These are phyloP conservation scores for Clavispora santaluciae DNA, from an alignment of 805 yeast genomes.

Conservation along the genomic window DNA sequence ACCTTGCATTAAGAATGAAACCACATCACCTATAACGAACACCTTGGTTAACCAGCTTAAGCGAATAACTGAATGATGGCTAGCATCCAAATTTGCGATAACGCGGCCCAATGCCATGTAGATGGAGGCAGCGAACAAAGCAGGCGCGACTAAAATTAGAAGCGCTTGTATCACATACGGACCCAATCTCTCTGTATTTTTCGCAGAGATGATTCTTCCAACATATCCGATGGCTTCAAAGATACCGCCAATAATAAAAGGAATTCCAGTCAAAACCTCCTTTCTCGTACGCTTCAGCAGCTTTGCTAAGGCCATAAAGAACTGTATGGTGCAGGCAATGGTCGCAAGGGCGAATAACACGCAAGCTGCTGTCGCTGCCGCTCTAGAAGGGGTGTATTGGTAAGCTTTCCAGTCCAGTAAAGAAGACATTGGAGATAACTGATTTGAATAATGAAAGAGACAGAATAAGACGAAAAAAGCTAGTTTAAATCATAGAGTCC, in stretches of 20 bases:
- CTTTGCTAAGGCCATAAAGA: background rate
- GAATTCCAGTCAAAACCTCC: slow-evolving; percentile 4
- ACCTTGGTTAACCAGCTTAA: slow-evolving; percentile 19
- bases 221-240: slow-evolving; percentile 22
- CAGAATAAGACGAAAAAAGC: too few species aligned
- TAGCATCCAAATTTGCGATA: slow-evolving; percentile 14
- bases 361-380: background rate
- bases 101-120: slow-evolving; percentile 27
- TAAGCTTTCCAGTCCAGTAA: background rate
- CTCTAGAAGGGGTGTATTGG: background rate
- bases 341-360: background rate
- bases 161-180: slow-evolving; percentile 22
- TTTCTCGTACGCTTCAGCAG: background rate
- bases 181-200: slow-evolving; percentile 4
- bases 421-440: background rate
- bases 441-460: too few species aligned
- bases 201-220: slow-evolving; percentile 16
- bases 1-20: slow-evolving; percentile 24
- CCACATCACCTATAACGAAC: slow-evolving; percentile 27
- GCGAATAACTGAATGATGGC: slow-evolving; percentile 15
- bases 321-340: background rate
- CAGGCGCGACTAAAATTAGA: slow-evolving; percentile 25
- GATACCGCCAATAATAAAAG: slow-evolving; percentile 20
- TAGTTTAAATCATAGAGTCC: too few species aligned
- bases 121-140: slow-evolving; percentile 25